Base-by-base conservation (phyloP, 257 asterid genomes). In the Striga asiatica region DNA sequence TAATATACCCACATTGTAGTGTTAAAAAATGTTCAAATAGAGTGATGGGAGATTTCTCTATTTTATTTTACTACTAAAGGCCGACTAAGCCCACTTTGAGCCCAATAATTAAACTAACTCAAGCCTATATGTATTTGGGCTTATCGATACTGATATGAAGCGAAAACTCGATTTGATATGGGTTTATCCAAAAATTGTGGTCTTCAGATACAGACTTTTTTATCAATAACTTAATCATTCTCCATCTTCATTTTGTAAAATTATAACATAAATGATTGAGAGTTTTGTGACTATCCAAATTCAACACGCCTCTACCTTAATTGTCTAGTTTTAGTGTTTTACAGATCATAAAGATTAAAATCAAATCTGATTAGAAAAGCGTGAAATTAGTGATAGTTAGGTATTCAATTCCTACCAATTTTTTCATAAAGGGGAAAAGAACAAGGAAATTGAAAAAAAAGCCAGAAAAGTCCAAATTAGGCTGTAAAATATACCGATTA, bases 241-340 rank as follows among this genome's bases (percentile, higher is more conserved):
- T 31, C 45, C 21, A 7, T 45, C 0, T 43, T 28, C 2, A 6
- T 47, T 46, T 64, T 65, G n/a, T 65, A 64, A 56, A 24, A 42
- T 14, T 32, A 23, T 46, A 41, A 23, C 5, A 14, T 47, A 34
- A 38, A 4, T 14, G 41, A 21, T 16, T 10, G 58, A n/a, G n/a
- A n/a, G 34, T n/a, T 10, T 22, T 49, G 56, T 59, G n/a, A n/a
- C n/a, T n/a, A n/a, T 28, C 54, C 19, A 52, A 58, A 54, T 42
- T 58, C 17, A 51, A 60, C 72, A 54, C 72, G 58, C 32, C 72
- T 60, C 67, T 14, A 22, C 20, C 57, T 2, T 6, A 25, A n/a
- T n/a, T n/a, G n/a, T n/a, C n/a, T n/a, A n/a, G n/a, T n/a, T n/a
- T 45, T 19, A 12, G 35, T 17, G 8, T n/a, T 47, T 31, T 4